Conservation (phyloP, 352 stramenopile genomes). For the Chrysophaeum taylorii region DNA sequence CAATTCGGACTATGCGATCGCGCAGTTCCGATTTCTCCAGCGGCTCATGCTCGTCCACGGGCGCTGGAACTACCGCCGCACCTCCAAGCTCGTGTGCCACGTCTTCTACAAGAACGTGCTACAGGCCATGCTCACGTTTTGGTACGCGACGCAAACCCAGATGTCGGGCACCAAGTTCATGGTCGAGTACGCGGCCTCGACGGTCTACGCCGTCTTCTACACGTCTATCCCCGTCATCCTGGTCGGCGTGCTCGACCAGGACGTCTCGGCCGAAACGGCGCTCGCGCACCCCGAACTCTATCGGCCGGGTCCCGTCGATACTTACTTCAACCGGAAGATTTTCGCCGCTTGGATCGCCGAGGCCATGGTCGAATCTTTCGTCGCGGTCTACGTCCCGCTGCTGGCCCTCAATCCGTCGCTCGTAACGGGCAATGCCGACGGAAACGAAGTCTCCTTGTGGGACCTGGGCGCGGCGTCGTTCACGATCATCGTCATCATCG, state of each 20-base stretch:
- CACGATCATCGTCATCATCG: constrained; percentile 22
- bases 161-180: not conserved
- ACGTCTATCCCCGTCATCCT: constrained; percentile 22
- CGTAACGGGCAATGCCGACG: constrained; percentile 9
- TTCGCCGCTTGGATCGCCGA: constrained; percentile 18
- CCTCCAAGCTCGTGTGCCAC: constrained; percentile 73
- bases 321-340: constrained; percentile 19
- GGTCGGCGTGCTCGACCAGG: constrained; percentile 19
- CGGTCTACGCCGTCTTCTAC: constrained; percentile 19
- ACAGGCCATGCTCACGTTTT: constrained; percentile 71
- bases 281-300: constrained; percentile 19
- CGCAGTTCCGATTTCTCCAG: constrained; percentile 75
- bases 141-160: constrained; percentile 6
- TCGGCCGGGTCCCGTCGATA: constrained; percentile 10
- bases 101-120: constrained; percentile 90
- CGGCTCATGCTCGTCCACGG: constrained; percentile 76
- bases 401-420: constrained; percentile 4
- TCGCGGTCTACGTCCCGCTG: constrained; percentile 15
- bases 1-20: constrained; percentile 81
- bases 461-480: constrained; percentile 12
- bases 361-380: constrained; percentile 10
- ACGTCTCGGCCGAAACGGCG: constrained; percentile 15
- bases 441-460: not conserved
- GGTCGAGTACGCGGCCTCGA: constrained; percentile 1
- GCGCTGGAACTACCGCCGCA: constrained; percentile 73